Conservation (phyloP, 2,329 filamentous ascomycete species). For the Monosporascus sp. region DNA sequence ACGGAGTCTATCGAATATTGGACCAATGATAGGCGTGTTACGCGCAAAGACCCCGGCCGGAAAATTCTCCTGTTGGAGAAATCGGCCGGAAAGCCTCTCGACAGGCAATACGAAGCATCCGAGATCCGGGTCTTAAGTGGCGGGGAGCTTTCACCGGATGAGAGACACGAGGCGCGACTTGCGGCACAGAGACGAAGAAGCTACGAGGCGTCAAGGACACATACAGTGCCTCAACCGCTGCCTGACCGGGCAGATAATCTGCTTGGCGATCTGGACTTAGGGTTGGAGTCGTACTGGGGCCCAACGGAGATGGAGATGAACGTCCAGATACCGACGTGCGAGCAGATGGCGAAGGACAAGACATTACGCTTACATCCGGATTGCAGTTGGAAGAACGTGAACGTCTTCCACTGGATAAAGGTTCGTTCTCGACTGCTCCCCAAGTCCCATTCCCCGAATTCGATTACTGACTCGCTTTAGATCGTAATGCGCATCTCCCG, state of each 20-base stretch:
- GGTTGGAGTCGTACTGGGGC: conserved; percentile 68
- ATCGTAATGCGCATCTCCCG: conserved; percentile 91
- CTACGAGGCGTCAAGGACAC: conserved; percentile 41
- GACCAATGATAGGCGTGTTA: conserved; percentile 78
- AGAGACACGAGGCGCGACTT: conserved; percentile 43
- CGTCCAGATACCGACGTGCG: conserved; percentile 84
- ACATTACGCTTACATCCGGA: conserved; percentile 70
- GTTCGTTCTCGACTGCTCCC: conserved; percentile 38
- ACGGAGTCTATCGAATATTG: conserved; percentile 91
- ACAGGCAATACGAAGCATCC: conserved; percentile 68
- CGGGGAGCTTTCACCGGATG: conserved; percentile 60
- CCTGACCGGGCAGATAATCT: conserved; percentile 62
- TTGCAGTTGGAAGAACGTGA: conserved; percentile 89
- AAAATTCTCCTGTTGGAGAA: conserved; percentile 89
- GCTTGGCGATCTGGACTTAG: conserved; percentile 71
- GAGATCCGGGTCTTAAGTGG: conserved; percentile 73
- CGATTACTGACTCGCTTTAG: conserved; percentile 35
- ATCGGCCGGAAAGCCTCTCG: conserved; percentile 70
- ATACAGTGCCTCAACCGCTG: conserved; percentile 35
- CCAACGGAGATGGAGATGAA: conserved; percentile 94
- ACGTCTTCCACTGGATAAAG: conserved; percentile 96
- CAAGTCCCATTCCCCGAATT: not conserved
- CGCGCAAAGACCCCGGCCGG: conserved; percentile 74
- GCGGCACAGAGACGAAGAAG: conserved; percentile 47
- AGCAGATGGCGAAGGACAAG: conserved; percentile 73